Evolutionary conservation across 2,329 filamentous ascomycete species (phyloP), one percentile per base, ranked within the genome.

Genomic region (Alternaria hordeiaustralica): DNA sequence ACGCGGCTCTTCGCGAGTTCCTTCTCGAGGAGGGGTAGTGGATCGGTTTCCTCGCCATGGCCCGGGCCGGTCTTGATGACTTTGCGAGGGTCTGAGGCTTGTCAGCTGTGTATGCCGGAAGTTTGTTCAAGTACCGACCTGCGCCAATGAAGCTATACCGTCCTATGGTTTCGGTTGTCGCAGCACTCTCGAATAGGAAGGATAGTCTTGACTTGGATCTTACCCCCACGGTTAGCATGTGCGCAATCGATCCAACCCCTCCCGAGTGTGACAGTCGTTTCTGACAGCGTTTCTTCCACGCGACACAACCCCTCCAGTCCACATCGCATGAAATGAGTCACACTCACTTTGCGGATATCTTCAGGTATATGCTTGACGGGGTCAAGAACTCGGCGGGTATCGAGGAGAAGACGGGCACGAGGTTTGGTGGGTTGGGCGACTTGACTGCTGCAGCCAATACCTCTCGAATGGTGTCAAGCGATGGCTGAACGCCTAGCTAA

Each of bases 101-200:
- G 63, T 68, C 18, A 59, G 36, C 21, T 53, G 23, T 63, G 56
- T 9, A 36, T 54, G 21, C 13, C 21, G 21, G 47, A 58, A 47
- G 50, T 23, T 60, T 45, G 20, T 55, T 23, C 41, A 55, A 41
- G 18, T 86, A 79, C 83, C 66, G 71, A 79, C 91, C 90, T 71
- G 92, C 92, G 70, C 95, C 95, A 64, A 99, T 88, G 81, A 99
- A 99, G 84, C 93, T 97, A 81, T 97, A 98, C 74, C 96, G 88
- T 62, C 95, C 95, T 69, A 99, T 93, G 18, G 91, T 94, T 82
- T 98, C 95, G 26, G 94, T 95, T 15, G 88, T 91, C 21, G 94
- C 94, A 25, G 95, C 96, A 75, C 94, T 97, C 82, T 99, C 96
- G 80, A 97, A 97, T 51, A 99, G 88, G 79, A 97, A 98, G 4